A percentile compares a stretch with the other conserved stretches of the same genome.
Conservation (phyloP, 2,329 filamentous ascomycete genomes). For the Verticillium isaacii region DNA sequence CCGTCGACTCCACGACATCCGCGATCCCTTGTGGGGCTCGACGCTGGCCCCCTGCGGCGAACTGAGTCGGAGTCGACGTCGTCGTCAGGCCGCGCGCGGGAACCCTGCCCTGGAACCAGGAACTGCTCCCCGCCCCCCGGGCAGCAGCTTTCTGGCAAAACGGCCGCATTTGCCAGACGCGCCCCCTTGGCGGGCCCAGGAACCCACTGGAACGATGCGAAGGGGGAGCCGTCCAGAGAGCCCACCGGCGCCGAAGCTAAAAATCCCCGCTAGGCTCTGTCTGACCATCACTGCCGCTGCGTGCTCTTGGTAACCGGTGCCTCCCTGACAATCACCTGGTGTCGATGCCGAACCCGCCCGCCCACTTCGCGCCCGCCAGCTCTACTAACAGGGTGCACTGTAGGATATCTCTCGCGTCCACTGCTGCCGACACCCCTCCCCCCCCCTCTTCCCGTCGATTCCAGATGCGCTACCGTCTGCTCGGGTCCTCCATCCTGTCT, state of each 20-base stretch:
- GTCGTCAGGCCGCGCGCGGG: background rate
- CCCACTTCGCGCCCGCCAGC: background rate
- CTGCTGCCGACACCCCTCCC: background rate
- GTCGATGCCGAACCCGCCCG: background rate
- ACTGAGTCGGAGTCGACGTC: background rate
- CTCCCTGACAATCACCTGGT: background rate
- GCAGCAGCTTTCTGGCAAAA: background rate
- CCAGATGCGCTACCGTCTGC: background rate
- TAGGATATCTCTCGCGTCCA: background rate
- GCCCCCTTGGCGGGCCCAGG: background rate
- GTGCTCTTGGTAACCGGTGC: background rate
- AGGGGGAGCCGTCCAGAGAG: background rate
- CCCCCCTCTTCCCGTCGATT: background rate
- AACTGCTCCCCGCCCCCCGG: background rate
- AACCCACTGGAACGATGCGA: background rate
- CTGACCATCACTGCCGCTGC: background rate
- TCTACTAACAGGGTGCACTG: background rate
- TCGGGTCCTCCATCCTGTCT: background rate
- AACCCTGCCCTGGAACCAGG: background rate
- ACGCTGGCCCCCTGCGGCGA: background rate
- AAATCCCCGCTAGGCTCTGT: background rate
- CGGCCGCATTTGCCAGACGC: background rate
- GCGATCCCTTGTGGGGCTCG: background rate
- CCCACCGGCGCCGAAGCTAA: background rate
- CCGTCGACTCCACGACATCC: background rate